Base-by-base conservation (phyloP, 371 early-diverging fungal genomes). In the Chytridium lagenaria region DNA sequence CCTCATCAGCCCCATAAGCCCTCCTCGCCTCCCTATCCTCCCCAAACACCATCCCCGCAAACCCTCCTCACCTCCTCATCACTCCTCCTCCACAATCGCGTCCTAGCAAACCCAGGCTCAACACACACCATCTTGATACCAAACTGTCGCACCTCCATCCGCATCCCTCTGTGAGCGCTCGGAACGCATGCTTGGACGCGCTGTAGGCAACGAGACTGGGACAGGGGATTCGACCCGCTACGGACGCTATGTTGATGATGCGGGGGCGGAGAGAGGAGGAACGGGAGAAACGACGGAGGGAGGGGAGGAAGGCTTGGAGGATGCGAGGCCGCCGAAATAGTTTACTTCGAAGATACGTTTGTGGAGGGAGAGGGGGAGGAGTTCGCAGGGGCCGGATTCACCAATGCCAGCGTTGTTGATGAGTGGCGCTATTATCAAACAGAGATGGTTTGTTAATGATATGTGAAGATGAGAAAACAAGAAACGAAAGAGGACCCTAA, bases 391-490 rank as follows among this genome's bases (percentile, higher is more conserved):
- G 16, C 65, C 50, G 12, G 39, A 40, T 23, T 23, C 31, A 28
- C 34, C 67, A 33, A 79, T 74, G 0, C 79, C 79, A 31, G 79
- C 79, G 55, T 79, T 79, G 59, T 76, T 73, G 30, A 79, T 44
- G 57, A 76, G 31, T n/a, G 63, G 68, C 68, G 52, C 68, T 68
- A 28, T 66, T 66, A 16, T 22, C 33, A 40, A n/a, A n/a, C n/a
- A n/a, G n/a, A n/a, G n/a, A n/a, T n/a, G n/a, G n/a, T n/a, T n/a
- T n/a, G n/a, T n/a, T n/a, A n/a, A n/a, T n/a, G n/a, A n/a, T n/a
- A n/a, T n/a, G n/a, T n/a, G n/a, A n/a, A n/a, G n/a, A n/a, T n/a
- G n/a, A n/a, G n/a, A n/a, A n/a, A n/a, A n/a, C n/a, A n/a, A n/a
- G n/a, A n/a, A n/a, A n/a, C n/a, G n/a, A n/a, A n/a, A n/a, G n/a